These are phyloP conservation scores for Syzygium aromaticum DNA, from an alignment of 345 rosid genomes.

Conservation along the genomic window DNA sequence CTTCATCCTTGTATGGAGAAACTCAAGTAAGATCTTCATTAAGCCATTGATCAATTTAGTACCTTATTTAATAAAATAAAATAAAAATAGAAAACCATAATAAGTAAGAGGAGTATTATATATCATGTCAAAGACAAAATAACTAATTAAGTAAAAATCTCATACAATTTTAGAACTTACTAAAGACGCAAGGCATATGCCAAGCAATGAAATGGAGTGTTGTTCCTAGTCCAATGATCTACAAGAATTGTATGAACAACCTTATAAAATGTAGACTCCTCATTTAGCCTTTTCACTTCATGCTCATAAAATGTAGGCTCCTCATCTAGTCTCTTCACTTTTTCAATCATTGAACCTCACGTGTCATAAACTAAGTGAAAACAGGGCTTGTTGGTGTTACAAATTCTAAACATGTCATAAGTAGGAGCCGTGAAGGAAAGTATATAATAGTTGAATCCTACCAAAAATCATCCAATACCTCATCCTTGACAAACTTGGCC, in stretches of 20 bases:
- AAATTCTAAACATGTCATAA: not conserved
- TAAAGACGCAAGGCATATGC: not conserved
- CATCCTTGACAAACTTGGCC: not conserved
- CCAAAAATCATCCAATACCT: not conserved
- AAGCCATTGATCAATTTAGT: not conserved
- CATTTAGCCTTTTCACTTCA: not conserved
- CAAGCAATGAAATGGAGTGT: not conserved
- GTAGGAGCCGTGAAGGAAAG: rapidly evolving
- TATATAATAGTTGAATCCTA: not conserved
- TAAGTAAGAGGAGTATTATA: not conserved
- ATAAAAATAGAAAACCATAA: not conserved
- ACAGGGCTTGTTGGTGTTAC: not conserved
- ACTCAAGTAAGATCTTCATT: not conserved
- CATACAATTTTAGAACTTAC: not conserved
- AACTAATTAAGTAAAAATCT: not conserved
- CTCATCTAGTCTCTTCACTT: not conserved
- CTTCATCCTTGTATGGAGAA: not conserved
- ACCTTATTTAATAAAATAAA: not conserved
- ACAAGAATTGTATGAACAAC: not conserved
- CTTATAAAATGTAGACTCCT: not conserved
- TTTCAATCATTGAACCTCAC: not conserved
- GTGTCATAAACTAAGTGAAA: not conserved
- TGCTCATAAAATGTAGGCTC: not conserved
- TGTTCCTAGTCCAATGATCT: not conserved
- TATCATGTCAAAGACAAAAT: not conserved